Evolutionary conservation across 805 yeast species (phyloP).

Genomic region (Barnettozyma populi): DNA sequence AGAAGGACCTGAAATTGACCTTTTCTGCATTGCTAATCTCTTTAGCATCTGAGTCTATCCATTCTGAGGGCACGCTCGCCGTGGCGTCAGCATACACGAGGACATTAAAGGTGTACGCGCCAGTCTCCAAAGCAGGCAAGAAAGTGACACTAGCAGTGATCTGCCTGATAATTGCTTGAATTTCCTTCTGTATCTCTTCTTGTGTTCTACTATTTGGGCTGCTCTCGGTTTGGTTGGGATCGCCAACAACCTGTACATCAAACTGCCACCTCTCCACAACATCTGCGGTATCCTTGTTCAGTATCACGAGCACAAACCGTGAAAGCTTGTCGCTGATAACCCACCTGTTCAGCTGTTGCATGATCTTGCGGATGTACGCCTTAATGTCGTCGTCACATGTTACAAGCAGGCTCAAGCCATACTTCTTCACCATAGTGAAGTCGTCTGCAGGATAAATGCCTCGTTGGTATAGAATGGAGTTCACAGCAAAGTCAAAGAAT

Average conservation of each 20-base stretch:
- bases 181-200: constrained; percentile 61
- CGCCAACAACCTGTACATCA: constrained; percentile 42
- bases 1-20: constrained; percentile 64
- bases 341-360: constrained; percentile 72
- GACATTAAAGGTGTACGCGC: constrained; percentile 72
- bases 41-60: constrained; percentile 75
- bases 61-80: constrained; percentile 67
- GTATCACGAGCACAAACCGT: constrained; percentile 65
- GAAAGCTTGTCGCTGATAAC: constrained; percentile 62
- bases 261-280: constrained; percentile 87
- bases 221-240: background rate
- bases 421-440: constrained; percentile 70
- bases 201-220: constrained; percentile 14
- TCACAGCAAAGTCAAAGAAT: constrained; percentile 76
- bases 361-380: constrained; percentile 58
- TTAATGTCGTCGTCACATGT: constrained; percentile 74
- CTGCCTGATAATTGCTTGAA: constrained; percentile 83
- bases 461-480: constrained; percentile 79
- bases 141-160: constrained; percentile 85
- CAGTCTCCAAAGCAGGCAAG: constrained; percentile 65
- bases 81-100: constrained; percentile 73
- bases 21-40: constrained; percentile 52
- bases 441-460: constrained; percentile 88
- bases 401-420: constrained; percentile 69
- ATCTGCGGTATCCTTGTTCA: constrained; percentile 61